phyloP scores from a whole-genome alignment of 352 stramenopile species.

The Aphanomyces cochlioides region DNA sequence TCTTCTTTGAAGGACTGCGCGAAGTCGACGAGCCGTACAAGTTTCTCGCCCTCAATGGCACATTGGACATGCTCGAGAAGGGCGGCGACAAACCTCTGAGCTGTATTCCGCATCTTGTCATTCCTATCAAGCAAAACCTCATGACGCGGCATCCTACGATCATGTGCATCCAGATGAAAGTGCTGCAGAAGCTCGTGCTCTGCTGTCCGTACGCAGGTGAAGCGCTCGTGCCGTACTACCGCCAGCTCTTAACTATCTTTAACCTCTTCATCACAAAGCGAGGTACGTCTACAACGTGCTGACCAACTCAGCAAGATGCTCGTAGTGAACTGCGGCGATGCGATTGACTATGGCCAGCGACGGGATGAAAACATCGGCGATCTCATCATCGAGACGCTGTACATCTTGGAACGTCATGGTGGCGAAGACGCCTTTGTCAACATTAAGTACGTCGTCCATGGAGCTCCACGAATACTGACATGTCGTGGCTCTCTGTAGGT shows the following conservation, averaged over 20 bases:
- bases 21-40: conserved; percentile 68
- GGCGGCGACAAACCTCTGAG: conserved; percentile 59
- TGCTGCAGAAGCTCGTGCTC: conserved; percentile 59
- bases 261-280: conserved; percentile 89
- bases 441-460: conserved; percentile 47
- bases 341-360: conserved; percentile 88
- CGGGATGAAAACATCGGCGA: conserved; percentile 74
- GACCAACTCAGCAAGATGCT: background rate
- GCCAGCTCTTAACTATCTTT: conserved; percentile 81
- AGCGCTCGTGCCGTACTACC: conserved; percentile 89
- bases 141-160: conserved; percentile 55
- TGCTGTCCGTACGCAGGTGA: conserved; percentile 66
- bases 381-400: conserved; percentile 83
- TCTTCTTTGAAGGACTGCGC: conserved; percentile 89
- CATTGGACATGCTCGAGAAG: conserved; percentile 77
- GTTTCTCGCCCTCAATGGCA: conserved; percentile 76
- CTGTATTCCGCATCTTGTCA: conserved; percentile 60
- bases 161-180: conserved; percentile 49
- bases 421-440: conserved; percentile 89
- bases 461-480: background rate
- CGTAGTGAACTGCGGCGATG: conserved; percentile 80
- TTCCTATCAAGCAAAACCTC: conserved; percentile 64
- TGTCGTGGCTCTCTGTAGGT: conserved; percentile 65
- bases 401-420: conserved; percentile 79
- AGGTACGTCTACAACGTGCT: conserved; percentile 10